phyloP scores from a whole-genome alignment of 352 stramenopile species.

The Phytophthora podocarpi region DNA sequence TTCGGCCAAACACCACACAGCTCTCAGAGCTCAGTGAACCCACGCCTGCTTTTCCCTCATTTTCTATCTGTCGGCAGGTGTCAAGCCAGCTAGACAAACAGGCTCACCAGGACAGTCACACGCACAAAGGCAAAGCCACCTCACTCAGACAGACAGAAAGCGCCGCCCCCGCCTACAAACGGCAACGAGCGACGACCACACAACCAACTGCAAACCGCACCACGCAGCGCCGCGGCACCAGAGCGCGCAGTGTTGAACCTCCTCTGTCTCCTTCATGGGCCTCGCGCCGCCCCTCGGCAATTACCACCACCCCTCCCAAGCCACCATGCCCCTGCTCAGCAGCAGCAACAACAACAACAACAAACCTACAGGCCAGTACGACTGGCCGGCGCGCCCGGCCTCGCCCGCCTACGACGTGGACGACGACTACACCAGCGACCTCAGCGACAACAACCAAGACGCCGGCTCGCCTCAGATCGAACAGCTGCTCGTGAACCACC shows the following conservation, averaged over 20 bases:
- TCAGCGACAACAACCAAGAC: conserved; percentile 12
- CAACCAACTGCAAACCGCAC: background rate
- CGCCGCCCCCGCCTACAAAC: background rate
- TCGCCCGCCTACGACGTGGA: conserved; percentile 23
- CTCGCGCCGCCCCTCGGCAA: conserved; percentile 13
- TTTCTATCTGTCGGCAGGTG: conserved; percentile 15
- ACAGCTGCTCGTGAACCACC: conserved; percentile 60
- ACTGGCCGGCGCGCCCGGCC: conserved; percentile 16
- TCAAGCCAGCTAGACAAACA: conserved; percentile 13
- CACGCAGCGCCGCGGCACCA: background rate
- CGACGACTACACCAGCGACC: conserved; percentile 9
- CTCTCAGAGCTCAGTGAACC: conserved; percentile 22
- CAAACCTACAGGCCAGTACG: conserved; percentile 8
- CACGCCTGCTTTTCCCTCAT: conserved; percentile 6
- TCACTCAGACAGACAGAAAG: conserved; percentile 12
- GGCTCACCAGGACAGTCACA: conserved; percentile 7
- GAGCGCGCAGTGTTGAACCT: conserved; percentile 13
- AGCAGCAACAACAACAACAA: conserved; percentile 10
- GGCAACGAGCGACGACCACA: conserved; percentile 10
- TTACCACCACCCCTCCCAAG: background rate
- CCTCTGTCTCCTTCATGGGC: conserved; percentile 20
- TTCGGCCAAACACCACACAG: conserved; percentile 2
- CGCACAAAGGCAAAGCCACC: conserved; percentile 1
- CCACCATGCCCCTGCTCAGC: conserved; percentile 16
- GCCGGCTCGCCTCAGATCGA: conserved; percentile 41